Conservation (phyloP, 192 early-diverging fungal species). For the Coemansia sp. region DNA sequence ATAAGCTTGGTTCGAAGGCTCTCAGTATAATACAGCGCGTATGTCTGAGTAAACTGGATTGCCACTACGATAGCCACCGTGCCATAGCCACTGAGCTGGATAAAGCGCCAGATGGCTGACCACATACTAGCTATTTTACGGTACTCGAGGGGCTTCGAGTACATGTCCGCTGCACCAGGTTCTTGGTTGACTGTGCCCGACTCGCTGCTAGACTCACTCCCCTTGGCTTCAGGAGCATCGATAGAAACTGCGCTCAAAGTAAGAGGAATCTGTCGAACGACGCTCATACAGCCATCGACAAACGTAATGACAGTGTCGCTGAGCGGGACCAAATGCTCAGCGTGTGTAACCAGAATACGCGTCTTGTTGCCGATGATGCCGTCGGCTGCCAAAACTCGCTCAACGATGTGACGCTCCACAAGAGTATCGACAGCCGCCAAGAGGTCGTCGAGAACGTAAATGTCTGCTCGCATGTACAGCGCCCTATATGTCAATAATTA, state of each 20-base stretch:
- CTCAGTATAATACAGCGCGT: constrained; percentile 18
- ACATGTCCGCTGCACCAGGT: not conserved
- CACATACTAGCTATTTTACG: not conserved
- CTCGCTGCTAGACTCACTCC: too few species aligned
- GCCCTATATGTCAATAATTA: constrained; percentile 45
- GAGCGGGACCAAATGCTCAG: constrained; percentile 36
- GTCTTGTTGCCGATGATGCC: constrained; percentile 49
- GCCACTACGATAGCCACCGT: constrained; percentile 7
- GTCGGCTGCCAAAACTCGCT: constrained; percentile 39
- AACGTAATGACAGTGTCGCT: constrained; percentile 25
- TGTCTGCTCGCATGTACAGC: constrained; percentile 63
- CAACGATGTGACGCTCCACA: constrained; percentile 62
- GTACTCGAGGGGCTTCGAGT: not conserved
- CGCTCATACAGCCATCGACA: constrained; percentile 14
- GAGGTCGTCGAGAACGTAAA: constrained; percentile 72
- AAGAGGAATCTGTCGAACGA: constrained; percentile 15
- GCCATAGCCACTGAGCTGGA: constrained; percentile 22
- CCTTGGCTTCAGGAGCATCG: not conserved
- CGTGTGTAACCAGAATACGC: constrained; percentile 62
- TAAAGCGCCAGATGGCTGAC: constrained; percentile 7
- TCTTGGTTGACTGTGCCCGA: not conserved
- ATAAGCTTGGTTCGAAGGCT: constrained; percentile 25
- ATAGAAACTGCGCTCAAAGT: not conserved
- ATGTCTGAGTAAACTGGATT: constrained; percentile 10
- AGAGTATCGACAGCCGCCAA: constrained; percentile 69